Base-by-base conservation (phyloP, 2,329 filamentous ascomycete species). In the Capronia coronata region DNA sequence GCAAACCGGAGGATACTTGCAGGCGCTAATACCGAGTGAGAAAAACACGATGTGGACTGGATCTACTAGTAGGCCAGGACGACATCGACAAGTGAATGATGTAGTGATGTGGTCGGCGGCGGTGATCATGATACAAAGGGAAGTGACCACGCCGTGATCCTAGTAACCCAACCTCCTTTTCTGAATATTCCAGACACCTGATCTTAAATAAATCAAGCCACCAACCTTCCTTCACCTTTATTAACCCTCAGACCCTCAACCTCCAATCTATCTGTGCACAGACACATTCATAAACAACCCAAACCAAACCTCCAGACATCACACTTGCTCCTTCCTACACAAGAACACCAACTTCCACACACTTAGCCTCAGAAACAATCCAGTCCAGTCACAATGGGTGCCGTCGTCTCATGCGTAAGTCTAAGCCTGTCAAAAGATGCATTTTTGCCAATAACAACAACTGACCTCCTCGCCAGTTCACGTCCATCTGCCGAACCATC, bases 341-440 rank as follows among this genome's bases (percentile, higher is more conserved):
- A 49, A 3, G 9, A 38, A 21, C 41, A 37, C 22, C 25, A 13
- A 35, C 38, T n/a, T n/a, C n/a, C n/a, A n/a, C n/a, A n/a, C n/a
- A n/a, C n/a, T n/a, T n/a, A n/a, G n/a, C n/a, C n/a, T n/a, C n/a
- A n/a, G n/a, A n/a, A n/a, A n/a, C n/a, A n/a, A 46, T 30, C 39
- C 5, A 23, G 37, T n/a, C 62, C 60, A 53, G 46, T 62, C 69
- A 82, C 68, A 60, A 91, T 93, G 87, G 87, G 87, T 72, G 86
- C 84, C 69, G 82, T 93, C 64, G 75, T 88, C 59, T 90, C 86
- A 67, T 90, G 86, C 66, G 86, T 91, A 86, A 64, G 85, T 78
- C 35, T 19, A 27, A 27, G 5, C 10, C 25, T 27, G 25, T 10
- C 25, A 27, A 10, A 6, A 5, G 10, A 27, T 10, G 14, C 29